These are phyloP conservation scores for Neurospora sp. DNA, from an alignment of 495 filamentous ascomycete genomes.

Conservation along the genomic window DNA sequence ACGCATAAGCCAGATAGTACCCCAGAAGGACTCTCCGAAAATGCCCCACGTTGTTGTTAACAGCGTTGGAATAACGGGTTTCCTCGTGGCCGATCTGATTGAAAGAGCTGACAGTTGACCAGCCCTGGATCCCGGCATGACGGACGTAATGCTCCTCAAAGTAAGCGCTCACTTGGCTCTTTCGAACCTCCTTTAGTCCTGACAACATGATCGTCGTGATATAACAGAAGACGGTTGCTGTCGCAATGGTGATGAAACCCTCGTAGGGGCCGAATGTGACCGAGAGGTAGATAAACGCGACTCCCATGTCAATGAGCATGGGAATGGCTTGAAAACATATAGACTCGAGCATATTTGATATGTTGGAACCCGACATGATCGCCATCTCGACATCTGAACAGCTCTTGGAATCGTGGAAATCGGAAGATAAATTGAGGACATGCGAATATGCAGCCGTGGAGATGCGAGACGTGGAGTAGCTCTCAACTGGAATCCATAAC, in stretches of 20 bases:
- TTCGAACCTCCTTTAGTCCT: constrained; percentile 23
- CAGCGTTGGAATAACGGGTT: constrained; percentile 44
- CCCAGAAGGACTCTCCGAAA: constrained; percentile 30
- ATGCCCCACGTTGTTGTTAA: constrained; percentile 31
- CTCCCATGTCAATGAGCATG: constrained; percentile 58
- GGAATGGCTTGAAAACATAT: constrained; percentile 58
- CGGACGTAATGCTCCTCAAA: constrained; percentile 51
- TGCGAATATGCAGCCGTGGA: constrained; percentile 61
- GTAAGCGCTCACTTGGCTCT: constrained; percentile 25
- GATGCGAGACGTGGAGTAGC: constrained; percentile 50
- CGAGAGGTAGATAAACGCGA: constrained; percentile 61
- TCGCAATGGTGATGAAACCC: constrained; percentile 55
- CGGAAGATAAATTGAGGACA: constrained; percentile 65
- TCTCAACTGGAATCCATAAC: constrained; percentile 58
- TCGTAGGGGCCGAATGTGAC: constrained; percentile 63
- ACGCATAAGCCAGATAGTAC: constrained; percentile 34
- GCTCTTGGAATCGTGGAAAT: constrained; percentile 68
- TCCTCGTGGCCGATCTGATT: constrained; percentile 60
- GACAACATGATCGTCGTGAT: constrained; percentile 44
- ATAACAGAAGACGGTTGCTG: constrained; percentile 53
- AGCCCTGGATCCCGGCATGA: constrained; percentile 54
- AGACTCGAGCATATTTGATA: constrained; percentile 54
- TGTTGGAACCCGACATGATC: constrained; percentile 51
- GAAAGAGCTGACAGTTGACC: constrained; percentile 63
- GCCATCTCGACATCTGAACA: constrained; percentile 60